phyloP scores from a whole-genome alignment of 1,284 basidiomycete species.

The Serendipita sp. region DNA sequence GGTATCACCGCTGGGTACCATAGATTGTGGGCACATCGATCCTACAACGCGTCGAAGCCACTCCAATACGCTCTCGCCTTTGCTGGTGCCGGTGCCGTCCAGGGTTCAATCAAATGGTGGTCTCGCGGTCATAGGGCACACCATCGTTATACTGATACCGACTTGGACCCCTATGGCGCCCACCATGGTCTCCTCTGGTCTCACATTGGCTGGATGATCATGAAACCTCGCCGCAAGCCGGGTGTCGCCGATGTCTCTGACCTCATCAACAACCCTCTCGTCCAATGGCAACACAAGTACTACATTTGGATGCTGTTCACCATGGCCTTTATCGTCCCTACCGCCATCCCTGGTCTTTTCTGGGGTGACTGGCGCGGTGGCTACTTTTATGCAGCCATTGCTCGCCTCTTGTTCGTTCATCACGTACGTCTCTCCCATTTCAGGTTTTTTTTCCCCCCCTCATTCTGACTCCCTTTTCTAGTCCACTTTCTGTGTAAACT shows the following conservation, averaged over 20 bases:
- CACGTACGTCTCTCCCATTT: conserved; percentile 42
- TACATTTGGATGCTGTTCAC: conserved; percentile 59
- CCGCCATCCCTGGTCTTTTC: conserved; percentile 56
- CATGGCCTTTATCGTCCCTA: conserved; percentile 66
- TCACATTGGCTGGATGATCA: conserved; percentile 86
- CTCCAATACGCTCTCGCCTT: conserved; percentile 68
- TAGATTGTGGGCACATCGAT: conserved; percentile 82
- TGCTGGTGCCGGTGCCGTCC: conserved; percentile 72
- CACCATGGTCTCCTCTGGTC: conserved; percentile 69
- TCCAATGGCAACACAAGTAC: conserved; percentile 78
- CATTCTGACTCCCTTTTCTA: conserved; percentile 18
- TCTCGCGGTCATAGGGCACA: conserved; percentile 86
- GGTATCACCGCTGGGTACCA: conserved; percentile 63
- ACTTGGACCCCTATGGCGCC: conserved; percentile 87
- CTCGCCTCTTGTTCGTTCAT: conserved; percentile 75
- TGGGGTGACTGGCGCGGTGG: conserved; percentile 83
- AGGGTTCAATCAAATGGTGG: conserved; percentile 93
- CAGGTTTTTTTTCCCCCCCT: background rate
- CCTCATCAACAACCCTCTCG: conserved; percentile 59
- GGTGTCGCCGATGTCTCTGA: conserved; percentile 84
- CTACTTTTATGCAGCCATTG: conserved; percentile 73
- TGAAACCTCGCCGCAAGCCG: conserved; percentile 78
- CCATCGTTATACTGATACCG: conserved; percentile 90
- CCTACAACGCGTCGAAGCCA: conserved; percentile 75
- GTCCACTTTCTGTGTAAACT: conserved; percentile 94